Conservation (phyloP, 495 filamentous ascomycete genomes). For the Pyrenula aspistea region DNA sequence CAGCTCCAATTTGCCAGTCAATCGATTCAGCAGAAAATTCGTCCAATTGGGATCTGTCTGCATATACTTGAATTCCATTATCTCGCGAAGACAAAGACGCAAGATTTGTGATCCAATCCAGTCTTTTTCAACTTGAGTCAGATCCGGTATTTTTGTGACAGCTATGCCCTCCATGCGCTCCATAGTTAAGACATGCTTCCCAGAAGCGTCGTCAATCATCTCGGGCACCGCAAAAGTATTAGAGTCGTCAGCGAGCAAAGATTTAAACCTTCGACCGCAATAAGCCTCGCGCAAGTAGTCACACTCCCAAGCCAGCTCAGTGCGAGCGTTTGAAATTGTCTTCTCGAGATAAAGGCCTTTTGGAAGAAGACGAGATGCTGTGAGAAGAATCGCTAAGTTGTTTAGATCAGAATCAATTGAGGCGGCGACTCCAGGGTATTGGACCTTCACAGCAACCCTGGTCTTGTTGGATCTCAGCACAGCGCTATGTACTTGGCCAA, state of each 20-base stretch:
- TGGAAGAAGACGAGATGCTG: slow-evolving; percentile 77
- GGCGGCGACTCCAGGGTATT: slow-evolving; percentile 93
- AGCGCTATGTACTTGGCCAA: slow-evolving; percentile 89
- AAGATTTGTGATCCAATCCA: slow-evolving; percentile 87
- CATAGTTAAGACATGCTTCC: slow-evolving; percentile 83
- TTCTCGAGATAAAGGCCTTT: slow-evolving; percentile 91
- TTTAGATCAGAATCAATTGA: slow-evolving; percentile 92
- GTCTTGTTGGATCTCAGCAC: slow-evolving; percentile 61
- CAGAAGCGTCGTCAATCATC: slow-evolving; percentile 67
- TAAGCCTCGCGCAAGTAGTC: slow-evolving; percentile 85
- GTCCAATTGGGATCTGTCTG: slow-evolving; percentile 99
- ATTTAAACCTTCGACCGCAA: slow-evolving; percentile 59
- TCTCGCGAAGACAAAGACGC: slow-evolving; percentile 84
- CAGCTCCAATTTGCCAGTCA: slow-evolving; percentile 66
- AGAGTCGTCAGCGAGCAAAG: slow-evolving; percentile 56
- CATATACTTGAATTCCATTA: slow-evolving; percentile 92
- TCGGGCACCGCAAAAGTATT: slow-evolving; percentile 68
- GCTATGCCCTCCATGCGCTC: slow-evolving; percentile 76
- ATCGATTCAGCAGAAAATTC: slow-evolving; percentile 87
- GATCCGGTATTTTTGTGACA: slow-evolving; percentile 69
- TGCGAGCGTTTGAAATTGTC: slow-evolving; percentile 93
- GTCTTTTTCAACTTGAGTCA: slow-evolving; percentile 73
- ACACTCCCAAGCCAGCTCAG: slow-evolving; percentile 91
- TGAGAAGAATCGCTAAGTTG: slow-evolving; percentile 82
- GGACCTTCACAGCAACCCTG: slow-evolving; percentile 85